Percentiles rank a stretch among this genome's conserved stretches.
phyloP scores from a whole-genome alignment of 2,329 filamentous ascomycete species.

The Celoporthe dispersa region DNA sequence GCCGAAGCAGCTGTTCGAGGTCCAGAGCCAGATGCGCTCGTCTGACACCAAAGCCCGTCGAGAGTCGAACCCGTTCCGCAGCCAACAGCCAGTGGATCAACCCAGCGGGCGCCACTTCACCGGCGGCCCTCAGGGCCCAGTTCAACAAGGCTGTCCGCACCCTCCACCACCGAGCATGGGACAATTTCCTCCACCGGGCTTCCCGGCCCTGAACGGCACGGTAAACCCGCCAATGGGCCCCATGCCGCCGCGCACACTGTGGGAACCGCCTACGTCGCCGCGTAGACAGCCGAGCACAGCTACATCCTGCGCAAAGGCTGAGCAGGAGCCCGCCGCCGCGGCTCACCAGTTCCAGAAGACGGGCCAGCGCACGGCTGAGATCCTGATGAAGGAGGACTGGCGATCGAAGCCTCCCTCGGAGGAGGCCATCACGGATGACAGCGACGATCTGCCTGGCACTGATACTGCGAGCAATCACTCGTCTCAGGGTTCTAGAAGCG shows the following conservation, averaged over 20 bases:
- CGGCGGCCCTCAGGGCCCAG: not conserved
- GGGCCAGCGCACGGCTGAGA: not conserved
- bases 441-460: not conserved
- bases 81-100: constrained; percentile 8
- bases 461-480: constrained; percentile 18
- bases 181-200: not conserved
- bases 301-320: not conserved
- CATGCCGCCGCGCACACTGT: constrained; percentile 10
- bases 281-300: constrained; percentile 14
- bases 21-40: not conserved
- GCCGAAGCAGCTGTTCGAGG: constrained; percentile 8
- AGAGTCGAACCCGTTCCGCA: constrained; percentile 20
- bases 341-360: not conserved
- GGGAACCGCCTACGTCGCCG: constrained; percentile 9
- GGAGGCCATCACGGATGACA: constrained; percentile 19
- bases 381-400: constrained; percentile 22
- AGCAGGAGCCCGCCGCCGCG: not conserved
- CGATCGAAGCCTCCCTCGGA: constrained; percentile 24
- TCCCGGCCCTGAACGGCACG: not conserved
- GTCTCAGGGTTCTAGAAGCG: constrained; percentile 15
- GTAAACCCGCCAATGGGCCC: not conserved
- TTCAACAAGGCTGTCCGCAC: not conserved
- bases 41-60: constrained; percentile 6
- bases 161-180: not conserved
- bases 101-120: not conserved